Conservation (phyloP, 1,284 basidiomycete genomes). For the Irpex sp. region DNA sequence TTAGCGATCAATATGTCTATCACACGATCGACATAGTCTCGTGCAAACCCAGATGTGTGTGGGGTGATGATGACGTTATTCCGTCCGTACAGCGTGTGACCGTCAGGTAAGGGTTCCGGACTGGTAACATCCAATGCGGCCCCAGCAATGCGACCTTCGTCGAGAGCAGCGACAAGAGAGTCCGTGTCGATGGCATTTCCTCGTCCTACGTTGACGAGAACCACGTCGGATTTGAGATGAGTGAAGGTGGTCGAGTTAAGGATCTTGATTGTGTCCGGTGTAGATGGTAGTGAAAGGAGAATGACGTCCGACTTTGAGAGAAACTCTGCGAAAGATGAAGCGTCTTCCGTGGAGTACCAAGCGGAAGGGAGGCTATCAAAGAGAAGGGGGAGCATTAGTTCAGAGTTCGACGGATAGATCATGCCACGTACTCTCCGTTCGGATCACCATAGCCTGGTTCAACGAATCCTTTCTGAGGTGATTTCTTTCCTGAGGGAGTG, state of each 20-base stretch:
- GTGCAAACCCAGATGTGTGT: conserved; percentile 6
- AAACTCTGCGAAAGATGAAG: conserved; percentile 3
- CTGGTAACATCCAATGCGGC: conserved; percentile 11
- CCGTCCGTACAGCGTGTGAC: conserved; percentile 10
- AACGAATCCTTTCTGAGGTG: conserved; percentile 8
- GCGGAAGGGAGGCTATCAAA: conserved; percentile 1
- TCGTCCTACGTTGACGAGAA: conserved; percentile 11
- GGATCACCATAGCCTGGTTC: conserved; percentile 11
- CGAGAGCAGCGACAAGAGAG: conserved; percentile 8
- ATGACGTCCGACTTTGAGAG: conserved; percentile 6
- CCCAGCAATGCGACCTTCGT: conserved; percentile 6
- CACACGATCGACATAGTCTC: conserved; percentile 3
- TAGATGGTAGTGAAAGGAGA: conserved; percentile 7
- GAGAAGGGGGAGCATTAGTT: background rate
- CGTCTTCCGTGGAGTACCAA: conserved; percentile 5
- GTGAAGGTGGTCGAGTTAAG: conserved; percentile 5
- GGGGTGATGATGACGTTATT: conserved; percentile 12
- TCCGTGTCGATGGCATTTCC: conserved; percentile 10
- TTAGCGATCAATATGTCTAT: conserved; percentile 8
- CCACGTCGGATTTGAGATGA: background rate
- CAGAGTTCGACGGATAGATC: background rate
- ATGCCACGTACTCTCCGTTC: conserved; percentile 2
- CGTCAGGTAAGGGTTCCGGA: conserved; percentile 8
- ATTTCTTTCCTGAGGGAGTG: conserved; percentile 3
- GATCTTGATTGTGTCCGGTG: conserved; percentile 3